Evolutionary conservation across 257 asterid species (phyloP).

Genomic region (Solanum neorickii): DNA sequence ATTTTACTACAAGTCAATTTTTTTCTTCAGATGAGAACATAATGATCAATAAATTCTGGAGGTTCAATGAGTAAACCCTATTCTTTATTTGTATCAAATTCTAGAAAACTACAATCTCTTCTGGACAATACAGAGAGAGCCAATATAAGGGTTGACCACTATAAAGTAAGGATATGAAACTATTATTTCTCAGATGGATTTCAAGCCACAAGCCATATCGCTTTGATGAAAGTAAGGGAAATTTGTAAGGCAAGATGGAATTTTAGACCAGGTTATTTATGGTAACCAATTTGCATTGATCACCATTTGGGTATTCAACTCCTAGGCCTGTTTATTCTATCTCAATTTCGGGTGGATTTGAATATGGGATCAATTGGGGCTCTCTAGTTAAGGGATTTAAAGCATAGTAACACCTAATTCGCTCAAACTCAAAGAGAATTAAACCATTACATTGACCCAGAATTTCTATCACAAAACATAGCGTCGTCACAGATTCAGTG

Average conservation of each 20-base stretch:
- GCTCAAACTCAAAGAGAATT: not conserved
- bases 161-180: not conserved
- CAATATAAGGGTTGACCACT: too few relatives aligned
- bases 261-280: not conserved
- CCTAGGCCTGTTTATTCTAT: too few relatives aligned
- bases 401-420: not conserved
- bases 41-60: too few relatives aligned
- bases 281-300: not conserved
- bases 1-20: too few relatives aligned
- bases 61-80: too few relatives aligned
- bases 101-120: too few relatives aligned
- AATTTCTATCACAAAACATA: not conserved
- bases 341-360: too few relatives aligned
- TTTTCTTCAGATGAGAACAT: too few relatives aligned
- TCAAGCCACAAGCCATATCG: too few relatives aligned
- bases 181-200: too few relatives aligned
- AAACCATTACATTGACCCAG: not conserved
- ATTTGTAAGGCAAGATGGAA: not conserved
- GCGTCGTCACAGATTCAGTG: not conserved
- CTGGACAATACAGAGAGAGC: too few relatives aligned
- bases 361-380: not conserved
- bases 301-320: not conserved
- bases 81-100: too few relatives aligned
- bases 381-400: not conserved
- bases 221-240: not conserved